Conservation (phyloP, 192 early-diverging fungal species). For the Gigaspora rosea region DNA sequence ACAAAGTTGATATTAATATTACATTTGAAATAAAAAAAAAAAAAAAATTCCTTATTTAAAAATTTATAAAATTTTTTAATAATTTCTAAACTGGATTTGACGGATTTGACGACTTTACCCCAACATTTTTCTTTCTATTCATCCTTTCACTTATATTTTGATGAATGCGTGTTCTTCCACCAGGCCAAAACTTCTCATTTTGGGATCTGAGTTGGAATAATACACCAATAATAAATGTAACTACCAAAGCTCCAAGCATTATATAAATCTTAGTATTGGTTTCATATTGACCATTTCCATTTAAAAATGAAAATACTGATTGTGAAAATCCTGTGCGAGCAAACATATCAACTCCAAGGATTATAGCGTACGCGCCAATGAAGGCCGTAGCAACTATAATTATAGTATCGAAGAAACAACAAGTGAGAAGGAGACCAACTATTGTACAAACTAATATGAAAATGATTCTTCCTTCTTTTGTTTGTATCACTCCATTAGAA, state of each 20-base stretch:
- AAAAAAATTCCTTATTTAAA: too few relatives aligned
- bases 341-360: conserved; percentile 83
- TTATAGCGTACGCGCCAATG: conserved; percentile 78
- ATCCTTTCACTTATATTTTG: too few relatives aligned
- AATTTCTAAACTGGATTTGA: too few relatives aligned
- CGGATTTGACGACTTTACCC: too few relatives aligned
- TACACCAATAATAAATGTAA: conserved; percentile 63
- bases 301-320: conserved; percentile 57
- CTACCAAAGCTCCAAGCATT: conserved; percentile 71
- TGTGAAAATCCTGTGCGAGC: conserved; percentile 72
- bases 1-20: too few relatives aligned
- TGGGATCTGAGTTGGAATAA: conserved; percentile 56
- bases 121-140: too few relatives aligned
- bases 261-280: conserved; percentile 61
- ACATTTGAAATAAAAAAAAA: too few relatives aligned
- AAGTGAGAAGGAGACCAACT: conserved; percentile 63
- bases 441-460: conserved; percentile 67
- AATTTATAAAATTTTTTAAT: too few relatives aligned
- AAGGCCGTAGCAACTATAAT: conserved; percentile 74
- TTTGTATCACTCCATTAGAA: conserved; percentile 61
- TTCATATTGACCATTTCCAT: conserved; percentile 41
- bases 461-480: conserved; percentile 64
- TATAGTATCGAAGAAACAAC: conserved; percentile 63
- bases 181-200: background rate
- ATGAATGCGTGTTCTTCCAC: background rate